Conservation (phyloP, 2,329 filamentous ascomycete genomes). For the Sporothrix schenckii region DNA sequence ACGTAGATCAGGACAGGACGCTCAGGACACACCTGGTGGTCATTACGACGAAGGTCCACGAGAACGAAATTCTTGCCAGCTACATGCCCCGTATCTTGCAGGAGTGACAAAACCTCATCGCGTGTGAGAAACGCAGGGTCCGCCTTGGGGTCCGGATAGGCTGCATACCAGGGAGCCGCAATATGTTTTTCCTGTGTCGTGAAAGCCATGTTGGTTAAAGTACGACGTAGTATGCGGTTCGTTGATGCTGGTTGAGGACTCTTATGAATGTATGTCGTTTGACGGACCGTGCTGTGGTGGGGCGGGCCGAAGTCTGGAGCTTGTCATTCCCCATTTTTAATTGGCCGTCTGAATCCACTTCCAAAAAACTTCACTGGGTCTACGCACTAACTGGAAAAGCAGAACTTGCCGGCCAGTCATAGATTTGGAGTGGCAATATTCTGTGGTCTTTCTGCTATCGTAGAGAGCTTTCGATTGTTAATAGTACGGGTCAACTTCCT, state of each 20-base stretch:
- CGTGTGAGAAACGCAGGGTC: neutral
- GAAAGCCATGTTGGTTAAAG: neutral
- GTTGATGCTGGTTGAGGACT: neutral
- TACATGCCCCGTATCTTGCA: neutral
- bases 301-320: neutral
- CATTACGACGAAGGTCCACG: slow-evolving; percentile 49
- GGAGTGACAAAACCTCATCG: neutral
- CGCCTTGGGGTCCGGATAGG: slow-evolving; percentile 26
- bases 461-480: too few relatives aligned
- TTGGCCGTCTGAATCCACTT: neutral
- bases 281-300: neutral
- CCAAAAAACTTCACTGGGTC: neutral
- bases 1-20: too few relatives aligned
- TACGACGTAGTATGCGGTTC: neutral
- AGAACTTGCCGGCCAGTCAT: too few relatives aligned
- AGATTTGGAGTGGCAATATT: too few relatives aligned
- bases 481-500: too few relatives aligned
- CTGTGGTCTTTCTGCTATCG: too few relatives aligned
- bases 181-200: neutral
- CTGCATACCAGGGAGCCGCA: slow-evolving; percentile 26
- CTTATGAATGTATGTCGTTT: neutral
- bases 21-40: slow-evolving; percentile 46
- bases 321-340: neutral
- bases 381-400: too few relatives aligned
- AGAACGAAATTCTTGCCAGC: slow-evolving; percentile 42